phyloP scores from a whole-genome alignment of 2,329 filamentous ascomycete species.

The Trichoderma hamatum region DNA sequence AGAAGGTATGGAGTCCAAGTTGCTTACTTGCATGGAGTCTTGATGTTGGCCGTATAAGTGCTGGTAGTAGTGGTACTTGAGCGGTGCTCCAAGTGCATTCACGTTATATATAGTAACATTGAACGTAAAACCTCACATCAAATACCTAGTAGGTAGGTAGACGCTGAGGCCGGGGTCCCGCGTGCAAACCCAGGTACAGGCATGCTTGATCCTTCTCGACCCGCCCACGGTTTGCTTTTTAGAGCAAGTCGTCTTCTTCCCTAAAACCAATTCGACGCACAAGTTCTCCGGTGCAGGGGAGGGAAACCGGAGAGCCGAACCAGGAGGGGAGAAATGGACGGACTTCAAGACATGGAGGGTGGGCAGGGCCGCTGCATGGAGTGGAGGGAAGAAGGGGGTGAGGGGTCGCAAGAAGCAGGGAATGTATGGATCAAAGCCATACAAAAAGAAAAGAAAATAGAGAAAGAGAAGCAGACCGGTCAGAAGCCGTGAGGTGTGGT shows the following conservation, averaged over 20 bases:
- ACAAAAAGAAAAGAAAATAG: neutral
- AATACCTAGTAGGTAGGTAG: neutral
- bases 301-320: neutral
- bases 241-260: neutral
- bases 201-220: constrained; percentile 3
- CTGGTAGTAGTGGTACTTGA: neutral
- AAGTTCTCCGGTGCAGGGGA: constrained; percentile 21
- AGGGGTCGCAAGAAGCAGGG: neutral
- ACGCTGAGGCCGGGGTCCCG: constrained; percentile 18
- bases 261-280: constrained; percentile 4
- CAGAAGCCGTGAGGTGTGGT: neutral
- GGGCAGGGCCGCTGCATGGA: neutral
- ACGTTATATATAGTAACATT: neutral
- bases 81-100: neutral
- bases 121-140: neutral
- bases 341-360: constrained; percentile 1
- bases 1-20: neutral
- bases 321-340: neutral
- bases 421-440: constrained; percentile 12
- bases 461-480: neutral
- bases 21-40: neutral
- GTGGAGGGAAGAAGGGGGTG: neutral
- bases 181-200: constrained; percentile 22
- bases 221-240: neutral
- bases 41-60: neutral